Evolutionary conservation across 768 basidiomycete genomes (phyloP), one percentile per base, ranked within the genome.

Genomic region (Glaciozyma antarctica): DNA sequence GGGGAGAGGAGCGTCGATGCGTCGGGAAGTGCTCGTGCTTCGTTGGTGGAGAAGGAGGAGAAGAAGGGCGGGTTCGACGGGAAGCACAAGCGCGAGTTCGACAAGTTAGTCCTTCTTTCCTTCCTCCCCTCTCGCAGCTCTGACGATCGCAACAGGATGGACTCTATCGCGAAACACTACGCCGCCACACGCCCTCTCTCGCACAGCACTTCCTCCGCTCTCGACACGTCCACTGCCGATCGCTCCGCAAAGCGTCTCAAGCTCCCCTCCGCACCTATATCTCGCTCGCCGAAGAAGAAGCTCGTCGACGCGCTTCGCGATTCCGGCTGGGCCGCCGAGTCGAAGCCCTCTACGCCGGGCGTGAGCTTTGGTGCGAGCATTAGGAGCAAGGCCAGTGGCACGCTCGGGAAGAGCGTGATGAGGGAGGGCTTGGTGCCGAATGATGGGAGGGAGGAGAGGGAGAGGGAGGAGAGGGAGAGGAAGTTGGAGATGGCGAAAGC

Each of bases 101-200:
- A 53, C 21, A 26, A 62, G 61, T 62, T 21, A 19, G 61, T 47
- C 10, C 19, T n/a, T 22, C n/a, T n/a, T 13, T 7, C 60, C 2
- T 21, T 30, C 16, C 30, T 21, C n/a, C n/a, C n/a, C 24, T 12
- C 41, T 15, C 19, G 10, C 3, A 0, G 21, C 30, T 32, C 47
- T 48, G 15, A 45, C 16, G 13, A 4, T 1, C 1, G n/a, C 17
- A 0, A 32, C 45, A 72, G 65, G 38, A 65, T 65, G 65, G 65
- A 67, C 53, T 66, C 64, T n/a, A 72, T 72, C 54, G 43, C 64
- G 45, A 67, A 57, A 34, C 71, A 69, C 55, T 65, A 58, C 34
- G 64, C 71, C 15, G 68, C 68, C 6, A 71, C 66, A 43, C 61
- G 67, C 22, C 30, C 48, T 22, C 26, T 61, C 43, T 24, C 54